phyloP scores from a whole-genome alignment of 768 basidiomycete species.

The Suillus luteus region DNA sequence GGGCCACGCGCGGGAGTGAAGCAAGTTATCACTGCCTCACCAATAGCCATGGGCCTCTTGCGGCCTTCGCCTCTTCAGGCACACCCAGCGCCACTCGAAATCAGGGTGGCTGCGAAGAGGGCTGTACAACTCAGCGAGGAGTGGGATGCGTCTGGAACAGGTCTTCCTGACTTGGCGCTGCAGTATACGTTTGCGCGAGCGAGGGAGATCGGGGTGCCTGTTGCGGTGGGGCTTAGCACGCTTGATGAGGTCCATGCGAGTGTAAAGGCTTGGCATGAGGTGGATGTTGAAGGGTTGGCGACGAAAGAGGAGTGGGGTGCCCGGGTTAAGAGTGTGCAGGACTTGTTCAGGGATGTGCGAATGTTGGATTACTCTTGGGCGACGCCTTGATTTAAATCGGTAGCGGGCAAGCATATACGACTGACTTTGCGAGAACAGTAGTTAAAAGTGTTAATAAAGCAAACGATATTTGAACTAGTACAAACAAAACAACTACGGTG shows the following conservation, averaged over 20 bases:
- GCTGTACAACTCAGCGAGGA: constrained; percentile 36
- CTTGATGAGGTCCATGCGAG: constrained; percentile 74
- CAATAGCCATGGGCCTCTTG: constrained; percentile 83
- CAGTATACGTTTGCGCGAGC: constrained; percentile 66
- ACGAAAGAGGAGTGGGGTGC: constrained; percentile 47
- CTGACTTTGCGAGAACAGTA: background rate
- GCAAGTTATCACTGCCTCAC: constrained; percentile 78
- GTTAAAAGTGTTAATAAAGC: background rate
- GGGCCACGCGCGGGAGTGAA: constrained; percentile 61
- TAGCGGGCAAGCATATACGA: background rate
- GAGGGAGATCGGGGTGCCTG: constrained; percentile 49
- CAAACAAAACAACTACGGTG: constrained; percentile 1
- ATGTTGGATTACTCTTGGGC: constrained; percentile 75
- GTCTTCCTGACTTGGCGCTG: constrained; percentile 65
- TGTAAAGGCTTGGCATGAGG: constrained; percentile 65
- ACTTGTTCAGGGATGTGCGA: constrained; percentile 46
- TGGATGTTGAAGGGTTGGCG: constrained; percentile 41
- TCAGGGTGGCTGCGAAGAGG: constrained; percentile 45
- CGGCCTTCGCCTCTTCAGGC: constrained; percentile 58
- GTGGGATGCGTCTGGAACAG: constrained; percentile 40
- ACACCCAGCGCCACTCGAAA: constrained; percentile 69
- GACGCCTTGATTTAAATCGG: constrained; percentile 31
- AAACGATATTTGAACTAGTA: constrained; percentile 1
- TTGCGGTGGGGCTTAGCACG: constrained; percentile 74
- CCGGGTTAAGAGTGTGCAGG: constrained; percentile 36